phyloP scores from a whole-genome alignment of 495 filamentous ascomycete genomes.

The Rostrohypoxylon terebratum region DNA sequence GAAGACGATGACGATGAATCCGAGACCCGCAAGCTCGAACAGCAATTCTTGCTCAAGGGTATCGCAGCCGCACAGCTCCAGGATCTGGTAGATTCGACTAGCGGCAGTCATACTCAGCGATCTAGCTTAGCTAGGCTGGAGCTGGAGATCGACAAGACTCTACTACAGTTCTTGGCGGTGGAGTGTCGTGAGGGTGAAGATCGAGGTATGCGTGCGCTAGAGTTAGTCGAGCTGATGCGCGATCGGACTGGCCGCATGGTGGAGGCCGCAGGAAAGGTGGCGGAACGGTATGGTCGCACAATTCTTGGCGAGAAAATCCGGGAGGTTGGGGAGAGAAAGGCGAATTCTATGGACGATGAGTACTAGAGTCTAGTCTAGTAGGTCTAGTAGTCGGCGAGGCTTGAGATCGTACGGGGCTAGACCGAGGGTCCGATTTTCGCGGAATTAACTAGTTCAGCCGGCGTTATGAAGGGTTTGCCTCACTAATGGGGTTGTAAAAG shows the following conservation, averaged over 20 bases:
- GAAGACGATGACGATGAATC: constrained; percentile 54
- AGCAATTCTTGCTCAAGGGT: constrained; percentile 80
- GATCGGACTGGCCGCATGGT: constrained; percentile 85
- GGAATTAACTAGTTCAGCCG: not conserved
- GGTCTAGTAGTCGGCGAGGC: not conserved
- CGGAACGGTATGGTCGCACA: constrained; percentile 77
- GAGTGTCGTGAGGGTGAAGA: constrained; percentile 95
- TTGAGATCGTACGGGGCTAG: not conserved
- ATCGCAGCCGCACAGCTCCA: constrained; percentile 75
- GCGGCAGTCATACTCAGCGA: constrained; percentile 69
- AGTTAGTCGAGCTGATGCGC: constrained; percentile 79
- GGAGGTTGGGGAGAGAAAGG: constrained; percentile 74
- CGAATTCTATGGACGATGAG: constrained; percentile 68
- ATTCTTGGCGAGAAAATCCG: constrained; percentile 88
- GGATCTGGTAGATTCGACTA: constrained; percentile 74
- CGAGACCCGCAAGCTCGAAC: constrained; percentile 70
- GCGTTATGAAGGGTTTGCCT: constrained; percentile 9
- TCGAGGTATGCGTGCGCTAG: constrained; percentile 91
- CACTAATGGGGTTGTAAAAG: not conserved
- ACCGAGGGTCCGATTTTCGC: not conserved
- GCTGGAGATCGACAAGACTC: constrained; percentile 83
- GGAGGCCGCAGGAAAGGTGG: constrained; percentile 86
- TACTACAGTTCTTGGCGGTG: constrained; percentile 88
- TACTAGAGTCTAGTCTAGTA: too few relatives aligned
- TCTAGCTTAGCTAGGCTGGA: constrained; percentile 75